Percentiles rank a stretch among this genome's conserved stretches.
Evolutionary conservation across 2,329 filamentous ascomycete species (phyloP).

Genomic region (Aspergillus cejpii): DNA sequence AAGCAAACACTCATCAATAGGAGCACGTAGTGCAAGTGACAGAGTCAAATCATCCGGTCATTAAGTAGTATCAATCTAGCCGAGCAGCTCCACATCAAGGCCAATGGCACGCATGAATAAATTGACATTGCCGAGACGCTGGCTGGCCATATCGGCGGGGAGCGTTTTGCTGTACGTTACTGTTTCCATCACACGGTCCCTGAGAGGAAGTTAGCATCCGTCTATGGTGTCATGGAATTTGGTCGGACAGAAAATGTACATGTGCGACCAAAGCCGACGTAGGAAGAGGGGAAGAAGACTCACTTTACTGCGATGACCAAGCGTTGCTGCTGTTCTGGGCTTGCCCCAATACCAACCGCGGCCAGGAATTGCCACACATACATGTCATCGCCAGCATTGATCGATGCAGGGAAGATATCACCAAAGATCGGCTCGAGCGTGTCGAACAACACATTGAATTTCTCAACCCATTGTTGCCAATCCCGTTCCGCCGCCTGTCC

Average conservation of each 20-base stretch:
- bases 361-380: conserved; percentile 98
- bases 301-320: conserved; percentile 88
- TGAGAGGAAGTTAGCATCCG: conserved; percentile 22
- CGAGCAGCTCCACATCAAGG: conserved; percentile 80
- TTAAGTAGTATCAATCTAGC: conserved; percentile 35
- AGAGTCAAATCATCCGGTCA: neutral
- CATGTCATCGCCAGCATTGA: conserved; percentile 83
- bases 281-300: conserved; percentile 22
- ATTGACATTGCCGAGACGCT: conserved; percentile 86
- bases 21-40: neutral
- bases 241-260: neutral
- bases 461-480: conserved; percentile 74
- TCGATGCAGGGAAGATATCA: conserved; percentile 83
- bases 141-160: conserved; percentile 74
- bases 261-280: neutral
- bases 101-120: conserved; percentile 98
- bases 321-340: conserved; percentile 88
- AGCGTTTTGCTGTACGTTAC: conserved; percentile 83
- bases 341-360: conserved; percentile 87
- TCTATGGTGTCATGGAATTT: too few relatives aligned
- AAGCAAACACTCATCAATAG: neutral
- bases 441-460: conserved; percentile 84
- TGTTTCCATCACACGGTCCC: conserved; percentile 91
- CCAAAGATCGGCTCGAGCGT: conserved; percentile 74
- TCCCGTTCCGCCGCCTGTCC: conserved; percentile 62